Evolutionary conservation across 129 eudicot species (phyloP).

Genomic region (Pseudognaphalium luteoalbum): DNA sequence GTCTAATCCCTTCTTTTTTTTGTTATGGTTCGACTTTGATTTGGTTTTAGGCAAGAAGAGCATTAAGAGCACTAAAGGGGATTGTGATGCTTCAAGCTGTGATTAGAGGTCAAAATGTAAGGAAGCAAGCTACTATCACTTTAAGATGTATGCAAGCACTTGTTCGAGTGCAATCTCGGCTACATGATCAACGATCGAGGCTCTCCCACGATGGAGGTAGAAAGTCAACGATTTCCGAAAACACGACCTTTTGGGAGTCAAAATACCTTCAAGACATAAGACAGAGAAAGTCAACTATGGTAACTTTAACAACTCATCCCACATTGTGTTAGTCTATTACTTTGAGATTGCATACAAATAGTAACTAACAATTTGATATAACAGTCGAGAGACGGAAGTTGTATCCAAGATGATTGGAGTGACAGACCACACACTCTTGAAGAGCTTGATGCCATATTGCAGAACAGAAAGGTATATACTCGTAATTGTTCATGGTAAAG

Average conservation of each 20-base stretch:
- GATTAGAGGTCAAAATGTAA: constrained; percentile 78
- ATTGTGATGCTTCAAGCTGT: constrained; percentile 95
- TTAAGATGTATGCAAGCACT: constrained; percentile 85
- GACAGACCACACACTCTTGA: constrained; percentile 63
- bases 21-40: background rate
- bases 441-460: constrained; percentile 66
- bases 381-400: constrained; percentile 70
- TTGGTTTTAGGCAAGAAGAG: constrained; percentile 73
- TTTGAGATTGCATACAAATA: too few relatives aligned
- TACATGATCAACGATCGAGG: constrained; percentile 68
- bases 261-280: constrained; percentile 57
- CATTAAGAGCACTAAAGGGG: constrained; percentile 74
- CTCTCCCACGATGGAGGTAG: constrained; percentile 70
- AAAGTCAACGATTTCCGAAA: constrained; percentile 68
- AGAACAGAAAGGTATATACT: constrained; percentile 52
- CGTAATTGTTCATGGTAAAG: background rate
- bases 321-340: too few relatives aligned
- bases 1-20: background rate
- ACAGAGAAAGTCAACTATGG: constrained; percentile 56
- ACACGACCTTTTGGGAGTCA: constrained; percentile 58
- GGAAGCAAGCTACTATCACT: constrained; percentile 80
- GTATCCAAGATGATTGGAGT: constrained; percentile 57
- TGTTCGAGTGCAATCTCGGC: constrained; percentile 68
- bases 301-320: constrained; percentile 25
- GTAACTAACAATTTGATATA: background rate